Evolutionary conservation across 345 rosid genomes (phyloP), one percentile per base, ranked within the genome.

Genomic region (Populus deltoides): DNA sequence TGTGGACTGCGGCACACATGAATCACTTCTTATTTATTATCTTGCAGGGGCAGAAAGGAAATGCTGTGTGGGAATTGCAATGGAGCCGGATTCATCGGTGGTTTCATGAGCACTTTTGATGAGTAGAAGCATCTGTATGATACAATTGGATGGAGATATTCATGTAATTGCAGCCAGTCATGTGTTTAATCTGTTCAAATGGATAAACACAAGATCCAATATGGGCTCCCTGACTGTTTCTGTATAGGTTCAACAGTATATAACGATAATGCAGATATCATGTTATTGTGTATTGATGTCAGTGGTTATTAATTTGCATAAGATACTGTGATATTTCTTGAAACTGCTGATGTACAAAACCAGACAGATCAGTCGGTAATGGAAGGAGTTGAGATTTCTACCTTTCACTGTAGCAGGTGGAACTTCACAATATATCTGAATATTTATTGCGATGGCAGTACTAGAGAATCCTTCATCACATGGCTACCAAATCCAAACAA

Each of bases 31-130:
- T 55, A 8, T 33, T 49, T 43, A 24, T 20, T 35, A 35, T 67
- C 18, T 75, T 85, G 84, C 86, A 89, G 92, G 20, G 91, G 92
- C 20, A 88, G 80, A 73, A 89, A 78, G 76, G 83, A 85, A 0
- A 85, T 90, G 84, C 35, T 90, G 47, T 86, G 92, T 53, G 91
- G 91, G 45, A 86, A 86, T 43, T 90, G 91, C 83, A 89, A 89
- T 72, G 94, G 90, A 72, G 94, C 94, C 66, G 92, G 91, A 41
- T 90, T 89, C 76, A 0, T 89, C 39, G 92, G 92, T 20, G 94
- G 92, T 31, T 89, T 90, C 78, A 76, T 89, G 89, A 90, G 88
- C 80, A 86, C 92, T n/a, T 27, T 22, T 9, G 91, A 90, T 62
- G 88, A 89, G 77, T 88, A 83, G 71, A 80, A 33, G 38, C 80